A percentile compares a stretch with the other conserved stretches of the same genome.
phyloP scores from a whole-genome alignment of 1,284 basidiomycete genomes.

The Baeospora myosura region DNA sequence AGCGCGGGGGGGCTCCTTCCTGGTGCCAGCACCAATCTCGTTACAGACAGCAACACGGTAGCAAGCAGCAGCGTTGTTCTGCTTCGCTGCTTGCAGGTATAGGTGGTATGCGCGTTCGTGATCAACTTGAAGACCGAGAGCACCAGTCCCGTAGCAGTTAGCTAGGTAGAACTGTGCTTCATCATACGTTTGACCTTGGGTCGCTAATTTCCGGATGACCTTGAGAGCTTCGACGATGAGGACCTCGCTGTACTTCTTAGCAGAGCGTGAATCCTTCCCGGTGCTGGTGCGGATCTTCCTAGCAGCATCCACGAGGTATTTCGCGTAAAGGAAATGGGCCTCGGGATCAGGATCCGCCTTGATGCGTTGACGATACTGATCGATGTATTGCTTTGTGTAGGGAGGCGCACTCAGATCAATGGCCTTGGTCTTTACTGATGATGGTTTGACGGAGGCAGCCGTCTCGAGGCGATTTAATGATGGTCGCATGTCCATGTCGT shows the following conservation, averaged over 20 bases:
- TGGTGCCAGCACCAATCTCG: constrained; percentile 98
- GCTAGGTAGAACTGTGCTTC: constrained; percentile 99
- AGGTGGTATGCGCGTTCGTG: constrained; percentile 97
- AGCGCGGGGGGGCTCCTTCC: constrained; percentile 80
- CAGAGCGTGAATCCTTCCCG: constrained; percentile 72
- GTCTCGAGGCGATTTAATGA: constrained; percentile 51
- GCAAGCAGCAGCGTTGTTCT: constrained; percentile 91
- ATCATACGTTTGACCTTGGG: constrained; percentile 82
- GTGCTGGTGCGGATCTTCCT: constrained; percentile 75
- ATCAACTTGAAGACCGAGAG: constrained; percentile 90
- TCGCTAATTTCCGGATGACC: constrained; percentile 86
- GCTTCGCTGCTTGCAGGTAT: constrained; percentile 96
- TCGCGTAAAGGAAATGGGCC: constrained; percentile 95
- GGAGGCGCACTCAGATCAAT: constrained; percentile 83
- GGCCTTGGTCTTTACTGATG: constrained; percentile 71
- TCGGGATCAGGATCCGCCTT: constrained; percentile 98
- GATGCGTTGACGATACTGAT: constrained; percentile 94
- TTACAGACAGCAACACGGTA: constrained; percentile 99
- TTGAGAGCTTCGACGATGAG: constrained; percentile 88
- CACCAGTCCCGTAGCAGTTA: constrained; percentile 94
- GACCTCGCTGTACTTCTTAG: constrained; percentile 85
- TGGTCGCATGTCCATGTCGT: constrained; percentile 41
- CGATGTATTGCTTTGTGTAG: constrained; percentile 94
- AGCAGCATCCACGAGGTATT: constrained; percentile 99
- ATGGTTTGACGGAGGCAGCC: constrained; percentile 47